Percentiles rank a stretch among this genome's conserved stretches.
phyloP scores from a whole-genome alignment of 2,329 filamentous ascomycete species.

The Cryphonectria radicalis region DNA sequence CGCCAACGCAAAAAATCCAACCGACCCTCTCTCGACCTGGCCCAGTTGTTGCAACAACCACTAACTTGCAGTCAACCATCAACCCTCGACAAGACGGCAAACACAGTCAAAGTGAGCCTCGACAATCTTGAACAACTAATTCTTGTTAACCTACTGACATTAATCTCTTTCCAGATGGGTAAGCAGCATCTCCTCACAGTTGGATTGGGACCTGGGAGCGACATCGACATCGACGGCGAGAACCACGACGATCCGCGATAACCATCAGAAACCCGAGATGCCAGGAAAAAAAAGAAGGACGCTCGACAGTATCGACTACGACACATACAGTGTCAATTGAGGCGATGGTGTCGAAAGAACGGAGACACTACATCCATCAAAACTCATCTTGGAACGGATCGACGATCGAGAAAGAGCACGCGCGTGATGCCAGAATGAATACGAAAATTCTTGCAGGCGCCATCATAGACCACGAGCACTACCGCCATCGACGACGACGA shows the following conservation, averaged over 20 bases:
- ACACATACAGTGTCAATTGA: not conserved
- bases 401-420: not conserved
- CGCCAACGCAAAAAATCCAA: conserved; percentile 18
- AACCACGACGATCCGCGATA: conserved; percentile 4
- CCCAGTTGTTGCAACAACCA: conserved; percentile 16
- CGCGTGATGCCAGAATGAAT: not conserved
- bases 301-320: not conserved
- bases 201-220: conserved; percentile 26
- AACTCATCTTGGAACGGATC: not conserved
- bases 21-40: conserved; percentile 24
- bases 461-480: not conserved
- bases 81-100: conserved; percentile 37
- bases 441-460: not conserved
- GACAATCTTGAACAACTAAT: not conserved
- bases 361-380: not conserved
- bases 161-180: conserved; percentile 61
- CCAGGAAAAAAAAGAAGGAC: not conserved
- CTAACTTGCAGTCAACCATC: conserved; percentile 30
- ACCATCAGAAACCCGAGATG: not conserved
- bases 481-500: not conserved
- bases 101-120: conserved; percentile 34
- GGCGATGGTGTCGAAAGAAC: not conserved
- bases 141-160: conserved; percentile 42
- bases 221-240: conserved; percentile 21
- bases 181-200: conserved; percentile 46